Evolutionary conservation across 495 filamentous ascomycete genomes (phyloP).

Genomic region (Hyaloscypha bicolor): DNA sequence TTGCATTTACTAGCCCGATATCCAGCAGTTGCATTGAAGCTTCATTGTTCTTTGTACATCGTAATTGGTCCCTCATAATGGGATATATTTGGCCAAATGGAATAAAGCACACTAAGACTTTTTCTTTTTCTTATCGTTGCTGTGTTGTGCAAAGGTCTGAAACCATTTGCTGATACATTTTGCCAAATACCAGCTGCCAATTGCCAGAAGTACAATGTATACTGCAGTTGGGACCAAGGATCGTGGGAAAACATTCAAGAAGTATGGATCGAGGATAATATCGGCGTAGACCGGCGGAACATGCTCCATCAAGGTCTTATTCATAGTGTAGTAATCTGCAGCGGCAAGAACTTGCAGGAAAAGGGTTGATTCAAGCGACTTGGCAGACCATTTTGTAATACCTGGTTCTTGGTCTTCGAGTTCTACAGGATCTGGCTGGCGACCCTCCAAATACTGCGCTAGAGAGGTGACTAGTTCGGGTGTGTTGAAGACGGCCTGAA

Average conservation of each 20-base stretch:
- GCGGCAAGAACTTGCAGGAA: constrained; percentile 76
- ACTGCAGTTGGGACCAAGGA: constrained; percentile 67
- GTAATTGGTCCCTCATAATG: background rate
- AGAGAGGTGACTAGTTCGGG: constrained; percentile 65
- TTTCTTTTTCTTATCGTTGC: constrained; percentile 39
- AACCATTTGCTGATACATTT: constrained; percentile 42
- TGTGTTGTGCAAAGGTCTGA: constrained; percentile 28
- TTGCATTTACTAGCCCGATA: constrained; percentile 27
- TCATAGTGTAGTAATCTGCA: constrained; percentile 80
- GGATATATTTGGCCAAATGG: background rate
- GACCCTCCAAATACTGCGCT: constrained; percentile 59
- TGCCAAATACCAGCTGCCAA: constrained; percentile 50
- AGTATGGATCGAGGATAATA: constrained; percentile 86
- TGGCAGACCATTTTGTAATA: constrained; percentile 29
- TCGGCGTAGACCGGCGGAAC: constrained; percentile 79
- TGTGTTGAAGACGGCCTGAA: constrained; percentile 59
- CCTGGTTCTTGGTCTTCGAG: constrained; percentile 27
- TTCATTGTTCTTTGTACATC: background rate
- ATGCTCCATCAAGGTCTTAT: constrained; percentile 72
- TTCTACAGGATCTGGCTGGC: constrained; percentile 27
- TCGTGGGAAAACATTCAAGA: constrained; percentile 70
- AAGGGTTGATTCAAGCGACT: constrained; percentile 58
- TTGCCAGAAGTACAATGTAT: constrained; percentile 60
- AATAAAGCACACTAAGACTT: constrained; percentile 11
- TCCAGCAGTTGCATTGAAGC: constrained; percentile 20